Base-by-base conservation (phyloP, 805 yeast genomes). In the Zygotorulaspora florentina region DNA sequence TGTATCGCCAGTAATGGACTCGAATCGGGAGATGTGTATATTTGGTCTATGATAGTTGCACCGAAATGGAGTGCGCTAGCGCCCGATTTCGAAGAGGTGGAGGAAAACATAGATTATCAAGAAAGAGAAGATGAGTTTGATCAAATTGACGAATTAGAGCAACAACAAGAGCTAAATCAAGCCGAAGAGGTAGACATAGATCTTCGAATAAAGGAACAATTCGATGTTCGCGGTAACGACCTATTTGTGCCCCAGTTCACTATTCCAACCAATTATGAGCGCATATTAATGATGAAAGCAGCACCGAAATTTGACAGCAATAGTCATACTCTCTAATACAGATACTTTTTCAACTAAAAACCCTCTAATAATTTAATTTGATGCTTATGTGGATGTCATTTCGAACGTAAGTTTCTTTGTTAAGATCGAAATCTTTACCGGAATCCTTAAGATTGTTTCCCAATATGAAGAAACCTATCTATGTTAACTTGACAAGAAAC, bases 1-100 rank as follows among this genome's bases (percentile, higher is more conserved):
- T 70, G 77, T 50, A 80, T 91, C 28, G 85, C 84, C 8, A 85
- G 95, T 13, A 85, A 87, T 25, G 96, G 97, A 0, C 68, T 87
- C 44, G 98, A 90, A 58, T 73, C 86, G 27, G 97, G 97, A 1
- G 72, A 80, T 31, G 76, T 90, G 1, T 89, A 86, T 59, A 61
- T 85, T 34, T 91, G 97, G 96, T 77, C 84, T 40, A 76, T 87
- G 8, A 77, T 77, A 33, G 79, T 86, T 16, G 95, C 96, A 0
- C 96, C 89, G 57, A 85, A 87, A 66, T 90, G 98, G 98, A 85
- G 95, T 64, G 95, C 97, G 1, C 70, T 90, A 56, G 97, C 97
- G 0, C 97, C 97, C 0, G 98, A 91, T 64, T 90, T 91, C 62
- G 95, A 85, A 39, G 97, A 90, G 64, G 83, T 90, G 35, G 96